These are phyloP conservation scores for Volvox carteri DNA, from an alignment of 163 green algal genomes.

Conservation along the genomic window DNA sequence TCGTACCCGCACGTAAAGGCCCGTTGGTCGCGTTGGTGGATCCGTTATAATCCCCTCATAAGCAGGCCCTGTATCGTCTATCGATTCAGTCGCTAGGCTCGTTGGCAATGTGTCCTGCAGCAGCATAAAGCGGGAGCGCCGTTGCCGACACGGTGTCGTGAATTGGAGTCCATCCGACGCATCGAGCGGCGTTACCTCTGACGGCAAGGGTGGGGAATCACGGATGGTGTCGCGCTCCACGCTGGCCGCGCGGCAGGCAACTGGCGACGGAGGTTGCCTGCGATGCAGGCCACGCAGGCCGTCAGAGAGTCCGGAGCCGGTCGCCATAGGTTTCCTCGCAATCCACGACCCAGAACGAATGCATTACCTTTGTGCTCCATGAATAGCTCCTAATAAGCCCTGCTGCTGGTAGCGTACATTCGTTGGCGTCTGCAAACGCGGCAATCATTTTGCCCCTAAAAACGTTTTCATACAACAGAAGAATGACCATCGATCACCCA, in stretches of 20 bases:
- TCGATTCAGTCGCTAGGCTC: background rate
- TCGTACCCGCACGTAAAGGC: slow-evolving; percentile 68
- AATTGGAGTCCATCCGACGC: too few species aligned
- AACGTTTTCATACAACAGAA: too few species aligned
- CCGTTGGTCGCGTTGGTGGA: slow-evolving; percentile 32
- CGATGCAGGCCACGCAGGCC: slow-evolving; percentile 36
- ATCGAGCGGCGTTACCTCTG: background rate
- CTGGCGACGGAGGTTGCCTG: background rate
- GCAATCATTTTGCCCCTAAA: background rate
- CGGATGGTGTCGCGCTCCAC: background rate
- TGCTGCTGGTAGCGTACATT: background rate
- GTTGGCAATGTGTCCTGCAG: background rate
- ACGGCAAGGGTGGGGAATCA: background rate
- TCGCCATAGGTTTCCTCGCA: background rate
- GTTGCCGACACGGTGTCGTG: background rate
- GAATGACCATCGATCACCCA: too few species aligned
- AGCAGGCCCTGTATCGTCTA: slow-evolving; percentile 19
- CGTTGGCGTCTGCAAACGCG: slow-evolving; percentile 14
- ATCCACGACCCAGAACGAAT: background rate
- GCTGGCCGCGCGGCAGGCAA: slow-evolving; percentile 35
- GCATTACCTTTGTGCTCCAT: background rate
- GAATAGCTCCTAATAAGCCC: background rate
- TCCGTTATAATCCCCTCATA: slow-evolving; percentile 62
- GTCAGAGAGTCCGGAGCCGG: background rate
- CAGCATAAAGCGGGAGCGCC: background rate